Evolutionary conservation across 331 rosid genomes (phyloP).

Genomic region (Acacia pycnantha): DNA sequence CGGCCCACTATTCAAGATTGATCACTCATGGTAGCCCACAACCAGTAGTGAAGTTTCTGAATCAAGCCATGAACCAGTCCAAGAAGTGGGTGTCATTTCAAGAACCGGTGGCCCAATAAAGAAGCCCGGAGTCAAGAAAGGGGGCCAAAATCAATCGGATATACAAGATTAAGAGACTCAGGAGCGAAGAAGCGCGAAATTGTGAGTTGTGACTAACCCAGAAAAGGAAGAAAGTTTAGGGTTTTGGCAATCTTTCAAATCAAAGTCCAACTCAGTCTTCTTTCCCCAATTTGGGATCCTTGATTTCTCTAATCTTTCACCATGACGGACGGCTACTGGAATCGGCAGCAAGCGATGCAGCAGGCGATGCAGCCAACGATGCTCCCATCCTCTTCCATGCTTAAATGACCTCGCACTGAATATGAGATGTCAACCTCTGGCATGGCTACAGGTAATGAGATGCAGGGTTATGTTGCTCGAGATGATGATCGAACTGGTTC

Average conservation of each 20-base stretch:
- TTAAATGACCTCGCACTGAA: conserved; percentile 76
- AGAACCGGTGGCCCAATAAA: no score
- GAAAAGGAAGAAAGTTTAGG: conserved; percentile 14
- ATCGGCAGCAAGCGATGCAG: conserved; percentile 53
- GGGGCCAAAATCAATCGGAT: no score
- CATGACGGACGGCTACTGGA: conserved; percentile 83
- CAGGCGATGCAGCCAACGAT: conserved; percentile 41
- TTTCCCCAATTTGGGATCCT: background rate
- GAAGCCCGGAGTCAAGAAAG: no score
- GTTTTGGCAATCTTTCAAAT: conserved; percentile 6
- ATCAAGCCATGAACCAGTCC: no score
- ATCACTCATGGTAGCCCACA: no score
- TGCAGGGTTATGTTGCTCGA: conserved; percentile 57
- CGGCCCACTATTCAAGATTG: no score
- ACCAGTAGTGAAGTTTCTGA: no score
- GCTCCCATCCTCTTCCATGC: conserved; percentile 53
- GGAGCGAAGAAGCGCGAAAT: background rate
- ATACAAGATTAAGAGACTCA: no score
- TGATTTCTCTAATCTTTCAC: conserved; percentile 10
- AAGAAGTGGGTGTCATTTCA: no score
- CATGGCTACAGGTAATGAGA: conserved; percentile 62
- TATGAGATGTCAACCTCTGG: conserved; percentile 64
- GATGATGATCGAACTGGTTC: conserved; percentile 57
- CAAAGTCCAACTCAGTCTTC: background rate
- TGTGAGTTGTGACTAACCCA: background rate